Evolutionary conservation across 495 filamentous ascomycete genomes (phyloP).

Genomic region (Podospora didyma): DNA sequence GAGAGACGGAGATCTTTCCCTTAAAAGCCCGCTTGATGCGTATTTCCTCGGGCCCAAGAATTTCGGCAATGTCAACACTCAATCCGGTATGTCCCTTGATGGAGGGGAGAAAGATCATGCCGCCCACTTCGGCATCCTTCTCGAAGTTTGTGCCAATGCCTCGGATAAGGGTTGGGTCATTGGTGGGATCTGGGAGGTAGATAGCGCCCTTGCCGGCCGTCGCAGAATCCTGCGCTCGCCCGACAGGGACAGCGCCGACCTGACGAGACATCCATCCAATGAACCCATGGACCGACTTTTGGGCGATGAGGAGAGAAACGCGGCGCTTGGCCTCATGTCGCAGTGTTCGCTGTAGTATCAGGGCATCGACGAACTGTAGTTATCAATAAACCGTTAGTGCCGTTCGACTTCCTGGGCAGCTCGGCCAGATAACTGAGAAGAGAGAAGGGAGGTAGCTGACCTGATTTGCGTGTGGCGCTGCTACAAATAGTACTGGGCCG

Average conservation of each 20-base stretch:
- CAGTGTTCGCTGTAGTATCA: conserved; percentile 88
- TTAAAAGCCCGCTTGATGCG: conserved; percentile 83
- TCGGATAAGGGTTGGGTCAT: conserved; percentile 77
- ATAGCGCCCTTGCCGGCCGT: conserved; percentile 75
- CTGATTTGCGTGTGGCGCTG: conserved; percentile 98
- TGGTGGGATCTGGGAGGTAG: conserved; percentile 85
- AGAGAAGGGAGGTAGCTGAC: conserved; percentile 33
- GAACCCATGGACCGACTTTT: conserved; percentile 87
- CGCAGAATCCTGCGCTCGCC: conserved; percentile 81
- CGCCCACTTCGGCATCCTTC: conserved; percentile 67
- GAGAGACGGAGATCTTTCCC: conserved; percentile 60
- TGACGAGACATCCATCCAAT: conserved; percentile 76
- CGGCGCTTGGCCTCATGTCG: conserved; percentile 81
- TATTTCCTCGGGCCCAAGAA: conserved; percentile 76
- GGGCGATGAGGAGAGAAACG: conserved; percentile 87
- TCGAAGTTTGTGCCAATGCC: conserved; percentile 85
- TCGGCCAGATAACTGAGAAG: not conserved
- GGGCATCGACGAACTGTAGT: conserved; percentile 82
- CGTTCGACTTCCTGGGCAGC: too few relatives aligned
- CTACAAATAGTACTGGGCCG: conserved; percentile 91
- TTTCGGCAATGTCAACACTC: conserved; percentile 74
- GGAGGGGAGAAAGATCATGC: conserved; percentile 80
- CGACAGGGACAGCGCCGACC: conserved; percentile 83
- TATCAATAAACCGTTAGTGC: not conserved
- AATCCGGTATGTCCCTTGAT: conserved; percentile 70